These are phyloP conservation scores for Graphium sp. DNA, from an alignment of 2,329 filamentous ascomycete genomes.

Conservation along the genomic window DNA sequence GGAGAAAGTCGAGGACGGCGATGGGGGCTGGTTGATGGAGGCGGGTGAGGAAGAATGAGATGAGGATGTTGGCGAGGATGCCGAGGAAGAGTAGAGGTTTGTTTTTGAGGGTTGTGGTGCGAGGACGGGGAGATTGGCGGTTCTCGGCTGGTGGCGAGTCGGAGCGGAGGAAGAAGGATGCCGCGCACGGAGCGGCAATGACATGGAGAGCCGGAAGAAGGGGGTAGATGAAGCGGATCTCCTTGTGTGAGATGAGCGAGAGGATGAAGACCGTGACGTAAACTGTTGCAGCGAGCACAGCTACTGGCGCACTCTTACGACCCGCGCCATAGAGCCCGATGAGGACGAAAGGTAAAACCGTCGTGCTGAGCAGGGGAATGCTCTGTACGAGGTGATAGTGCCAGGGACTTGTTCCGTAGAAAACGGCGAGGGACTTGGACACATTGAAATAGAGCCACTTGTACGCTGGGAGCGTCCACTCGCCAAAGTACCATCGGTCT, in stretches of 20 bases:
- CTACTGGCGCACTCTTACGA: slow-evolving; percentile 26
- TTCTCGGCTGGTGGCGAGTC: slow-evolving; percentile 10
- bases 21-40: slow-evolving; percentile 71
- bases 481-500: slow-evolving; percentile 66
- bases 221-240: slow-evolving; percentile 93
- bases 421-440: slow-evolving; percentile 69
- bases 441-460: slow-evolving; percentile 87
- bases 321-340: slow-evolving; percentile 36
- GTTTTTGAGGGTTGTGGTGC: slow-evolving; percentile 23
- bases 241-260: slow-evolving; percentile 81
- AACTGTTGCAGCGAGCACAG: slow-evolving; percentile 36
- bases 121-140: slow-evolving; percentile 12
- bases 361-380: slow-evolving; percentile 71
- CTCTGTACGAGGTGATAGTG: slow-evolving; percentile 92
- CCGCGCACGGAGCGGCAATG: slow-evolving; percentile 51
- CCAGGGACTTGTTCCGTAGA: slow-evolving; percentile 80
- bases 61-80: slow-evolving; percentile 47
- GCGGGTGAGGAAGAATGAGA: slow-evolving; percentile 58
- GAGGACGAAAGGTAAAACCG: slow-evolving; percentile 61
- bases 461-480: slow-evolving; percentile 78
- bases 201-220: slow-evolving; percentile 76
- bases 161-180: slow-evolving; percentile 43
- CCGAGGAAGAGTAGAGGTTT: slow-evolving; percentile 38
- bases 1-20: slow-evolving; percentile 57
- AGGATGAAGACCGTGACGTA: slow-evolving; percentile 44